Percentiles rank a stretch among this genome's conserved stretches.
These are phyloP conservation scores for Pochonia chlamydosporia DNA, from an alignment of 2,329 filamentous ascomycete genomes.

Conservation along the genomic window DNA sequence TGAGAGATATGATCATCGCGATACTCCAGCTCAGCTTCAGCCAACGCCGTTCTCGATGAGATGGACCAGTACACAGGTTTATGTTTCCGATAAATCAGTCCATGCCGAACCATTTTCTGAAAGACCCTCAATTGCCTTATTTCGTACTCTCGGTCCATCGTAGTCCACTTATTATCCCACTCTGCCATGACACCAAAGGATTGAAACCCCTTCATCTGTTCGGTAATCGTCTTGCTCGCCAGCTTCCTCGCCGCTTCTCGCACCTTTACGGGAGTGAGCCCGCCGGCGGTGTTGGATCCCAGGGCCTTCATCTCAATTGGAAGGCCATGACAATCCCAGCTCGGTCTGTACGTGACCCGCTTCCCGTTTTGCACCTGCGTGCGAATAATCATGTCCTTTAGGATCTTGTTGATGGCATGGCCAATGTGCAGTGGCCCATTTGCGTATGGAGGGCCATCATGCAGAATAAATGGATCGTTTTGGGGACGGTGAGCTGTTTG, in stretches of 20 bases:
- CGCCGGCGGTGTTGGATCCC: conserved; percentile 41
- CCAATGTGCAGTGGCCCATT: conserved; percentile 90
- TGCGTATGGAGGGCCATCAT: conserved; percentile 95
- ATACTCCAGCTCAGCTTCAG: conserved; percentile 82
- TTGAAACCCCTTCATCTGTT: conserved; percentile 68
- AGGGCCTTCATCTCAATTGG: conserved; percentile 96
- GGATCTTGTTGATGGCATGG: conserved; percentile 92
- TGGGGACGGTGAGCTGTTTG: conserved; percentile 56
- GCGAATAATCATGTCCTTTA: conserved; percentile 89
- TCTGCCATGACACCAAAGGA: conserved; percentile 75
- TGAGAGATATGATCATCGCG: conserved; percentile 66
- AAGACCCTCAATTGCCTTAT: conserved; percentile 70
- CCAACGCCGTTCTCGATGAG: conserved; percentile 70
- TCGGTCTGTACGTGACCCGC: conserved; percentile 75
- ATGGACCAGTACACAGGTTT: conserved; percentile 87
- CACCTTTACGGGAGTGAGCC: conserved; percentile 50
- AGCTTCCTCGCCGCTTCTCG: conserved; percentile 59
- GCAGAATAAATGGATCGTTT: conserved; percentile 66
- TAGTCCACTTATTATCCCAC: conserved; percentile 71
- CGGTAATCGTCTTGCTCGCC: conserved; percentile 61
- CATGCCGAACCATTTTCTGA: conserved; percentile 65
- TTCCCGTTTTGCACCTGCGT: conserved; percentile 68
- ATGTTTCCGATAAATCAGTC: conserved; percentile 69
- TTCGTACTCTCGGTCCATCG: conserved; percentile 73
- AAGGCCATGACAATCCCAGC: conserved; percentile 97